Conservation (phyloP, 345 rosid genomes). For the Citrus reticulata region DNA sequence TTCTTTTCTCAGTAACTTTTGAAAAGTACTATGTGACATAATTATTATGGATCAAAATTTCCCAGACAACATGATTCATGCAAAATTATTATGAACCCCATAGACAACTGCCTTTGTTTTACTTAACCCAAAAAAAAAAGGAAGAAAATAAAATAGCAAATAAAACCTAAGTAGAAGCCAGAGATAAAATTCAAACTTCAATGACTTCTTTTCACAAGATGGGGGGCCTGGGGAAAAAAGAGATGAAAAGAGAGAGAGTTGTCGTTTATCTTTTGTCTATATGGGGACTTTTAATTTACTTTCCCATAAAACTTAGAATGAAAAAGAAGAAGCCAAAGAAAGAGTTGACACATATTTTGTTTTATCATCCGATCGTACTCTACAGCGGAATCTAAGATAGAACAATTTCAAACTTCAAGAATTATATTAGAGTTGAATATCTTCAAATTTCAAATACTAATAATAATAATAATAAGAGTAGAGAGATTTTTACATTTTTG, state of each 20-base stretch:
- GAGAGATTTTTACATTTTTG: conserved; percentile 52
- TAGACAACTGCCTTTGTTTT: conserved; percentile 18
- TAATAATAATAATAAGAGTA: background rate
- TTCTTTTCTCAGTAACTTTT: conserved; percentile 18
- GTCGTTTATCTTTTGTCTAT: background rate
- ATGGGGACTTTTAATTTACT: background rate
- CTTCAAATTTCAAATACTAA: background rate
- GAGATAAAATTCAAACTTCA: conserved; percentile 26
- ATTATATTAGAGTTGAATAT: background rate
- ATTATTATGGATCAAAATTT: conserved; percentile 28
- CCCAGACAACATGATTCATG: conserved; percentile 41
- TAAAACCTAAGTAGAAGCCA: conserved; percentile 23
- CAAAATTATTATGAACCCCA: conserved; percentile 43
- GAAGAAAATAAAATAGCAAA: background rate
- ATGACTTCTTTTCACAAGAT: conserved; percentile 19
- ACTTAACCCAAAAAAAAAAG: conserved; percentile 23
- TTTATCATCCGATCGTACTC: conserved; percentile 2
- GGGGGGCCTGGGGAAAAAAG: background rate
- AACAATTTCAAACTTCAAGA: conserved; percentile 9
- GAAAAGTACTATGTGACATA: background rate
- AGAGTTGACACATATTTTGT: conserved; percentile 18
- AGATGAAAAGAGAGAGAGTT: background rate
- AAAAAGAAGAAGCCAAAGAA: background rate
- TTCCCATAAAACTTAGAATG: background rate
- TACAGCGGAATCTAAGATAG: background rate